Base-by-base conservation (phyloP, 148 eudicot species). In the Silene latifolia region DNA sequence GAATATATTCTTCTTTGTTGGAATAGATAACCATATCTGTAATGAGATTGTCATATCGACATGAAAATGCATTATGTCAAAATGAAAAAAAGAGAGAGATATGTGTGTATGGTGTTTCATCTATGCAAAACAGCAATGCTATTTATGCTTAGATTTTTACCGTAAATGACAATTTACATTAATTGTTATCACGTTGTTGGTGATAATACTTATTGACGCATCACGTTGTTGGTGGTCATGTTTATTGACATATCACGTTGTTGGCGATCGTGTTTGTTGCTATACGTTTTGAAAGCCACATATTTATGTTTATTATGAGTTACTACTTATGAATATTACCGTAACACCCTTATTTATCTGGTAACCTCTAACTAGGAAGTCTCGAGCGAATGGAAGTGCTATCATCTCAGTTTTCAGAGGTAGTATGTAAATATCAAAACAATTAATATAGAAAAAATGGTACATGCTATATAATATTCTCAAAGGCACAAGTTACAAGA, bases 21-120 rank as follows among this genome's bases (percentile, higher is more conserved):
- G 42, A 70, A 70, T 70, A 69, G 72, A 69, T 23, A 69, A 51
- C 59, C 60, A 69, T 48, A 69, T 48, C 11, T 70, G 60, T 14
- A 51, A 70, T 2, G 35, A 3, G 8, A 48, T 51, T 12, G 14
- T 24, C 19, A 25, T 24, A 51, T 48, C 19, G 1, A 48, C 3
- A 10, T 42, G 13, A 67, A 39, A 42, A 24, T 5, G 11, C 73
- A 70, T 70, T 13, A 53, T 70, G 19, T 48, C 48, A 24, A 20
- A 48, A 7, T 25, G 21, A 48, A 25, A 51, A 24, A 20, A 0
- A 44, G 11, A 3, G 3, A 44, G 8, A 10, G 9, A 19, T 13
- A 17, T 64, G 27, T 62, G 18, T 62, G 39, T 62, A 4, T 21
- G 8, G 1, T 46, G 32, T 18, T 46, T 67, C 25, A 3, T 20